Base-by-base conservation (phyloP, 768 basidiomycete genomes). In the Leccinum sublutescens region DNA sequence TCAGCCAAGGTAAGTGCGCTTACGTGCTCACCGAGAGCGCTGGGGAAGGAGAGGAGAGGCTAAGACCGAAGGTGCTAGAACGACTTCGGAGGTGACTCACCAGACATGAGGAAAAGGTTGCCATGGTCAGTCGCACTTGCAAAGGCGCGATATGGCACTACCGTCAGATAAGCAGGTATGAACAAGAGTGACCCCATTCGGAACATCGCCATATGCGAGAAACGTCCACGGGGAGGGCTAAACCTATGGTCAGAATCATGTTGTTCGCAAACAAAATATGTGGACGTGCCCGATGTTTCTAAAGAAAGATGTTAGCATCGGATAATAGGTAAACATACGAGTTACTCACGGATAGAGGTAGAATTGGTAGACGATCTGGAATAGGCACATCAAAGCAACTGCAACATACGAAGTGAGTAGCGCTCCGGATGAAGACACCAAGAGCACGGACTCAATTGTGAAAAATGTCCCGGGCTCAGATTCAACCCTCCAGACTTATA, bases 371-470 rank as follows among this genome's bases (percentile, higher is more conserved):
- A 87, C 85, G 54, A 97, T 90, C 72, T 95, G 94, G 61, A 87
- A 91, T n/a, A 94, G 79, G 73, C 93, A 95, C 95, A 97, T 96
- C 57, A 96, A 66, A 6, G 91, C 92, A 70, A 91, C 91, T 93
- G 63, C n/a, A 52, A 58, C 36, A 63, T 15, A n/a, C 29, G 2
- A 19, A 57, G 45, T 56, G 48, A 61, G 62, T 6, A 7, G 0
- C 23, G 52, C 25, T 57, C n/a, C 21, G 62, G 29, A 64, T 50
- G 21, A 36, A 27, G 14, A 27, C 40, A 45, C 6, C 15, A 52
- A 27, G 14, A n/a, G 4, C 38, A 76, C 84, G 54, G 60, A 93
- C 89, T 95, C 17, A 98, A 82, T 70, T 93, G 87, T 2, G 95
- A 93, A 75, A 95, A 99, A 74, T 97, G 85, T 2, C 89, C 90